Evolutionary conservation across 306 rosid species (phyloP), one percentile per base, ranked within the genome.

Genomic region (Inga oerstediana): DNA sequence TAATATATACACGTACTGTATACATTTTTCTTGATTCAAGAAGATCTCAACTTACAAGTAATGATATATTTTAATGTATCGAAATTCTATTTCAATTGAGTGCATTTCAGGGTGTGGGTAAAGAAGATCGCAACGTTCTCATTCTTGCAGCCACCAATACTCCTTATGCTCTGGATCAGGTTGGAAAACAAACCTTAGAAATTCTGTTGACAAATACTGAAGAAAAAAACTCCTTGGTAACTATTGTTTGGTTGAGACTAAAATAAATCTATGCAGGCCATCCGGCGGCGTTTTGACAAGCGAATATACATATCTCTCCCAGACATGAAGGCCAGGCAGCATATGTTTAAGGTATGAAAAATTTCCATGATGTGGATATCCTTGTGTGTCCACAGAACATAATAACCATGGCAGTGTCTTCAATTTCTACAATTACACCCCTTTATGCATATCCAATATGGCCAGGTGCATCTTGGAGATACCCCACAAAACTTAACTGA

Each of bases 71-170:
- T 76, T 44, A 52, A 46, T 46, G 35, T 24, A 43, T 71, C 1
- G 6, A 71, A 71, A 43, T 44, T 72, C 72, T 66, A 62, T 77
- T 72, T 17, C 73, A 45, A 56, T 10, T 16, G 65, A 20, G 64
- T 79, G 74, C 72, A 17, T 71, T 13, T 83, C 85, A 93, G 97
- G 97, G 97, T 80, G 89, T 88, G 41, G 97, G 97, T 67, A 51
- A 86, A 81, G 86, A 87, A 79, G 97, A 93, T 76, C 83, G 91
- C 71, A 93, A 93, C 86, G 97, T 93, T 86, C 97, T 93, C 80
- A 90, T 93, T 83, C 97, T 93, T 68, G 97, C 97, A 22, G 97
- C 97, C 39, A 93, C 97, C 75, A 93, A 91, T 86, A 93, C 97
- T 68, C 97, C 97, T 3, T 93, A 93, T 83, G 91, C 97, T 72